A percentile compares a stretch with the other conserved stretches of the same genome.
Conservation (phyloP, 2,329 filamentous ascomycete genomes). For the Chrysosphaeria jannelii region DNA sequence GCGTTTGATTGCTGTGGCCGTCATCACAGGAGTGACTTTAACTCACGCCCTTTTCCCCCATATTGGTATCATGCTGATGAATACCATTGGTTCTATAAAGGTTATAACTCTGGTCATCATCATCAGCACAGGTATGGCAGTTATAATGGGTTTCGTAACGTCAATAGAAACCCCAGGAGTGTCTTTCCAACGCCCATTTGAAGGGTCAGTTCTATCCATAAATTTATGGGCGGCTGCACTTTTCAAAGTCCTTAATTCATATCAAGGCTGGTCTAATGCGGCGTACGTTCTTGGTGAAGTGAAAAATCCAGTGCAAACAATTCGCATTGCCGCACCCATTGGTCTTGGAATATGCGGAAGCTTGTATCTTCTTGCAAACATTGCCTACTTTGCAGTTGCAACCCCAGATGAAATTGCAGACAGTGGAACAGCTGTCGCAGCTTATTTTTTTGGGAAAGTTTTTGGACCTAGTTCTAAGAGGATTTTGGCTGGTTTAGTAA, state of each 20-base stretch:
- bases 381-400: conserved; percentile 33
- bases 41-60: conserved; percentile 22
- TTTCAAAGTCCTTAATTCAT: conserved; percentile 27
- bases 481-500: conserved; percentile 26
- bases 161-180: conserved; percentile 16
- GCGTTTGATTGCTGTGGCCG: conserved; percentile 22
- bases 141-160: conserved; percentile 17
- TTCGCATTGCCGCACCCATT: conserved; percentile 30
- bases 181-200: conserved; percentile 25
- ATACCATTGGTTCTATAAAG: conserved; percentile 28
- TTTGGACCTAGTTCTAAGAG: conserved; percentile 26
- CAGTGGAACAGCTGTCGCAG: conserved; percentile 28
- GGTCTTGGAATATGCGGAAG: conserved; percentile 26
- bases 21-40: conserved; percentile 20
- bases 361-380: conserved; percentile 30
- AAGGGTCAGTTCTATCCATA: conserved; percentile 12
- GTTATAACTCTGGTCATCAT: conserved; percentile 27
- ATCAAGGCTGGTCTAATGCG: conserved; percentile 30
- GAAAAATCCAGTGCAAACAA: conserved; percentile 29
- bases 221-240: conserved; percentile 23
- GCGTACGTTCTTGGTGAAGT: conserved; percentile 36
- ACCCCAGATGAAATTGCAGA: conserved; percentile 24
- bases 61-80: conserved; percentile 27
- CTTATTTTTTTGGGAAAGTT: conserved; percentile 28
- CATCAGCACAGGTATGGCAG: conserved; percentile 27